These are phyloP conservation scores for Rostrohypoxylon terebratum DNA, from an alignment of 495 filamentous ascomycete genomes.

Conservation along the genomic window DNA sequence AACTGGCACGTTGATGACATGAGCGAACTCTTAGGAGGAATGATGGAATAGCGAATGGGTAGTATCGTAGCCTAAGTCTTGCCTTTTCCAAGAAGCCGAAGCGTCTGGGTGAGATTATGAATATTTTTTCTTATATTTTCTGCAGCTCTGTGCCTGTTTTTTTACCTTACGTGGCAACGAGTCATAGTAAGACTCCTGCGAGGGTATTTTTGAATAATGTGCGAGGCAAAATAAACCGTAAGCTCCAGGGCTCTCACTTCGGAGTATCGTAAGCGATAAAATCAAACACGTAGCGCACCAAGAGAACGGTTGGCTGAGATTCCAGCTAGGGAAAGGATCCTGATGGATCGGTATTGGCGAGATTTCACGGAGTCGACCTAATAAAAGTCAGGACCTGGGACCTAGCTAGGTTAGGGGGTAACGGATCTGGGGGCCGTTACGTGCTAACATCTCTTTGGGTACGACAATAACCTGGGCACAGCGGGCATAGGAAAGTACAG, in stretches of 20 bases:
- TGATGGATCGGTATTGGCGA: conserved; percentile 41
- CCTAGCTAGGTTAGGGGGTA: conserved; percentile 18
- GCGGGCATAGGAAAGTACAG: too few species aligned
- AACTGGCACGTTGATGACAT: conserved; percentile 30
- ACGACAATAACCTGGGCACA: conserved; percentile 23
- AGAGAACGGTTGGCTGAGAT: conserved; percentile 24
- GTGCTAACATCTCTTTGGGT: conserved; percentile 34
- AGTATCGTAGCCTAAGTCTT: conserved; percentile 39
- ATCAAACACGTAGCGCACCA: conserved; percentile 36
- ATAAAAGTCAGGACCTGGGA: conserved; percentile 29
- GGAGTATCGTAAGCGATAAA: conserved; percentile 38
- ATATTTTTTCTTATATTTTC: conserved; percentile 19
- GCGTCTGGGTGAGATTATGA: conserved; percentile 32
- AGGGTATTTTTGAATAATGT: conserved; percentile 32
- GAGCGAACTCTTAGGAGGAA: conserved; percentile 26
- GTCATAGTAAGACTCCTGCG: conserved; percentile 45
- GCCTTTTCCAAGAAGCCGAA: conserved; percentile 35
- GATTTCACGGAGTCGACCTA: conserved; percentile 39
- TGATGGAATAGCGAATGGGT: conserved; percentile 24
- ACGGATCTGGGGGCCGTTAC: conserved; percentile 40
- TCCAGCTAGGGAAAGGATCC: conserved; percentile 36
- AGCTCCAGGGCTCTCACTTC: conserved; percentile 30
- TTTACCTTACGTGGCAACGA: conserved; percentile 38
- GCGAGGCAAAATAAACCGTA: conserved; percentile 21
- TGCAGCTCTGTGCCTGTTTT: conserved; percentile 14